Conservation (phyloP, 192 early-diverging fungal species). For the Linderina pennispora region DNA sequence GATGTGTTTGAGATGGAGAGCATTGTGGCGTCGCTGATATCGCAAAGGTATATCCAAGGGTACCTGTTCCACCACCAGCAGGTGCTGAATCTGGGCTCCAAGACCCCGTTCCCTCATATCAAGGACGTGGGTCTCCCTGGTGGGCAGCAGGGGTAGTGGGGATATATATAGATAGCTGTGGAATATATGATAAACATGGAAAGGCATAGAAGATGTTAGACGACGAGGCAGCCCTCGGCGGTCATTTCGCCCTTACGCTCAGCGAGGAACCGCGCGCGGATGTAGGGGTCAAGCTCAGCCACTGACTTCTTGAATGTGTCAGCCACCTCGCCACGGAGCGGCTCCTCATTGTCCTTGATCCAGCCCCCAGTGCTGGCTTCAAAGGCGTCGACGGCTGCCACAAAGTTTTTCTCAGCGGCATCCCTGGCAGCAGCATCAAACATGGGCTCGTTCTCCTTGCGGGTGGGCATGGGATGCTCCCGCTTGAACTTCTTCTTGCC, state of each 20-base stretch:
- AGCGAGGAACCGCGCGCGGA: constrained; percentile 28
- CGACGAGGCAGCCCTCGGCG: neutral
- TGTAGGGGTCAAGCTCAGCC: constrained; percentile 46
- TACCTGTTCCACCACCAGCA: constrained; percentile 42
- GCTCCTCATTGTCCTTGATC: constrained; percentile 17
- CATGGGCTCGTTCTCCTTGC: constrained; percentile 48
- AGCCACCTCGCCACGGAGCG: constrained; percentile 16
- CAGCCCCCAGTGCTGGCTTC: constrained; percentile 39
- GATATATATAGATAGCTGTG: neutral
- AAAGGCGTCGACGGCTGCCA: constrained; percentile 30
- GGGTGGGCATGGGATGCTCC: constrained; percentile 47
- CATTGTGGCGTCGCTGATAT: constrained; percentile 32
- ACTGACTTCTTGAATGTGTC: constrained; percentile 21
- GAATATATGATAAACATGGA: neutral
- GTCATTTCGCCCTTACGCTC: constrained; percentile 7
- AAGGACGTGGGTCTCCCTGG: neutral
- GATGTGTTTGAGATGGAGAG: constrained; percentile 39
- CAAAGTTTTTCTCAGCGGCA: constrained; percentile 29
- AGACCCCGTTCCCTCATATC: constrained; percentile 26
- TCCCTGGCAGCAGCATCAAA: constrained; percentile 44
- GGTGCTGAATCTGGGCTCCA: constrained; percentile 25
- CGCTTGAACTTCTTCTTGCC: constrained; percentile 53
- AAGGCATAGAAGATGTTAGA: neutral
- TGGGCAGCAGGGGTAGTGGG: neutral
- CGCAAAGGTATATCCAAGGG: constrained; percentile 32